phyloP scores from a whole-genome alignment of 805 yeast species.

The Myxozyma geophila region DNA sequence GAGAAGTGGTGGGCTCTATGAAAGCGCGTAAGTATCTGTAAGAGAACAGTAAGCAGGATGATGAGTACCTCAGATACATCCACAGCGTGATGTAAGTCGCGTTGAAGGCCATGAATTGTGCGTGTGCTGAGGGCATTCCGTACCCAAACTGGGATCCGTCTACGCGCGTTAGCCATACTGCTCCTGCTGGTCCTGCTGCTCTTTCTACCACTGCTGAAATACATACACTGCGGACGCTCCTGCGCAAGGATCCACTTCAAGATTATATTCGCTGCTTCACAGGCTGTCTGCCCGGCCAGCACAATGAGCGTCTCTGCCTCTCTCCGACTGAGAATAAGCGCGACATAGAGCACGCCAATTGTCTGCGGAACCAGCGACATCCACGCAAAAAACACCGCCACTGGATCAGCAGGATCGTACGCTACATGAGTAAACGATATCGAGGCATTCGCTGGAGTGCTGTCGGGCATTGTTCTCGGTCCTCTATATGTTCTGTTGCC shows the following conservation, averaged over 20 bases:
- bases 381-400: slow-evolving; percentile 68
- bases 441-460: slow-evolving; percentile 14
- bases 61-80: slow-evolving; percentile 38
- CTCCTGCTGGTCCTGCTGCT: too few relatives aligned
- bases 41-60: not conserved
- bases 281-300: slow-evolving; percentile 82
- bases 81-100: slow-evolving; percentile 47
- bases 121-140: slow-evolving; percentile 98
- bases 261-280: slow-evolving; percentile 72
- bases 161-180: not conserved
- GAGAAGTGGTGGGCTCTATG: slow-evolving; percentile 42
- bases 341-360: slow-evolving; percentile 73
- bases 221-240: slow-evolving; percentile 63
- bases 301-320: slow-evolving; percentile 84
- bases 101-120: slow-evolving; percentile 92
- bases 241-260: slow-evolving; percentile 67
- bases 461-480: not conserved
- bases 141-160: slow-evolving; percentile 55
- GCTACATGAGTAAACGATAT: slow-evolving; percentile 86
- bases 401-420: slow-evolving; percentile 67
- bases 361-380: slow-evolving; percentile 82
- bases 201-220: not conserved
- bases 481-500: not conserved
- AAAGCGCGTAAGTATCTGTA: not conserved
- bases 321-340: slow-evolving; percentile 80